A percentile compares a stretch with the other conserved stretches of the same genome.
These are phyloP conservation scores for Comarum palustre DNA, from an alignment of 306 rosid genomes.

Conservation along the genomic window DNA sequence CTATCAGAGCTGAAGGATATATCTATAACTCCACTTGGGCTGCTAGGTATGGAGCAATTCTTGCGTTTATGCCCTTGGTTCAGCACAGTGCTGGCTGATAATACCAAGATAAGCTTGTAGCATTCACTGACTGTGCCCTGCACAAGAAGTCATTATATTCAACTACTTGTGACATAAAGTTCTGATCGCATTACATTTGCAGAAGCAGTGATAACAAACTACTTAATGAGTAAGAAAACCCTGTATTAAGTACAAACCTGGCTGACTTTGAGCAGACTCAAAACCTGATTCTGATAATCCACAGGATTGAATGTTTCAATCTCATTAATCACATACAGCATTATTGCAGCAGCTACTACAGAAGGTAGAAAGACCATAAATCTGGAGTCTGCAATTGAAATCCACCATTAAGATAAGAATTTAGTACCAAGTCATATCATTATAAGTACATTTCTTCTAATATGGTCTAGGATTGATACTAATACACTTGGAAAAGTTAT, in stretches of 20 bases:
- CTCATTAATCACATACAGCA: conserved; percentile 71
- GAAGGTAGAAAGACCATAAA: conserved; percentile 69
- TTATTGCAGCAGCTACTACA: conserved; percentile 73
- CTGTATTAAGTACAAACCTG: conserved; percentile 51
- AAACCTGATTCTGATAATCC: conserved; percentile 62
- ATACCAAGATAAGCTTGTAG: conserved; percentile 51
- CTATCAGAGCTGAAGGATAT: conserved; percentile 58
- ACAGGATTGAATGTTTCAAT: conserved; percentile 54
- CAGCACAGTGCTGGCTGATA: conserved; percentile 28
- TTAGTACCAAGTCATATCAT: background rate
- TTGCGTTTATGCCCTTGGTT: conserved; percentile 48
- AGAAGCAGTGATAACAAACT: conserved; percentile 13
- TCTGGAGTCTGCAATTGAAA: conserved; percentile 51
- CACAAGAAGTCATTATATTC: conserved; percentile 24
- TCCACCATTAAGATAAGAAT: conserved; percentile 7
- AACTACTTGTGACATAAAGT: conserved; percentile 14
- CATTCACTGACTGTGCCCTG: conserved; percentile 72
- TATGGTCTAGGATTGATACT: background rate
- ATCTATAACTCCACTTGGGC: conserved; percentile 59
- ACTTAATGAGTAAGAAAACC: conserved; percentile 7
- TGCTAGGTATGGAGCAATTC: conserved; percentile 43
- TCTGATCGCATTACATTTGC: conserved; percentile 1
- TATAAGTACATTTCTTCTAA: background rate
- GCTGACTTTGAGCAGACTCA: conserved; percentile 62
- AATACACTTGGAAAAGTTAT: background rate